Percentiles rank a stretch among this genome's conserved stretches.
Evolutionary conservation across 2,329 filamentous ascomycete genomes (phyloP).

Genomic region (Trichoderma gracile): DNA sequence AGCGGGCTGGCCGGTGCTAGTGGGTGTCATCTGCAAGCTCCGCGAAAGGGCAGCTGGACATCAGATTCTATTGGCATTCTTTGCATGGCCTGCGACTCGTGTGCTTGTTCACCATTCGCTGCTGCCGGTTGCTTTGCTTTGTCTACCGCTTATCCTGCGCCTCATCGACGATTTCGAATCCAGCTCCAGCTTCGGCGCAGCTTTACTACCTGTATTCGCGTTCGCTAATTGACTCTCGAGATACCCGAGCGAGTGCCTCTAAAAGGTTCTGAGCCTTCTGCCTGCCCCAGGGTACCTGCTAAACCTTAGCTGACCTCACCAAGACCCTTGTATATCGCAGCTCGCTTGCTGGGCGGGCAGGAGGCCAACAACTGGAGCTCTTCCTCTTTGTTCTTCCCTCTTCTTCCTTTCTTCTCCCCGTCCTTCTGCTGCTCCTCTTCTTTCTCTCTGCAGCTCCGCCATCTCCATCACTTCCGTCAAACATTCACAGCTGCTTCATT

Average conservation of each 20-base stretch:
- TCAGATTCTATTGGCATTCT: slow-evolving; percentile 8
- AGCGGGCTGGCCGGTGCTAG: neutral
- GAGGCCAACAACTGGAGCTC: slow-evolving; percentile 3
- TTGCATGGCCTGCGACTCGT: neutral
- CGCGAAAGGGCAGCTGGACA: slow-evolving; percentile 1
- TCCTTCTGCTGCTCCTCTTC: neutral
- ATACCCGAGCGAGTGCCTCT: neutral
- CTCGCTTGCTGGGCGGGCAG: slow-evolving; percentile 6
- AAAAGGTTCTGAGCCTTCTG: too few relatives aligned
- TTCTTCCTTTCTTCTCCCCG: neutral
- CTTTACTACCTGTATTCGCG: neutral
- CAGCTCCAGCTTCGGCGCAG: neutral
- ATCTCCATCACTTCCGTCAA: neutral
- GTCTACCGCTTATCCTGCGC: slow-evolving; percentile 11
- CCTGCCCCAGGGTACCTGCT: too few relatives aligned
- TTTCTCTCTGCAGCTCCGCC: neutral
- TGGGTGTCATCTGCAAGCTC: slow-evolving; percentile 8
- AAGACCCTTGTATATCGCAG: neutral
- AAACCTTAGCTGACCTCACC: too few relatives aligned
- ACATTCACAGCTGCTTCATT: neutral
- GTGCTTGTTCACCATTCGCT: neutral
- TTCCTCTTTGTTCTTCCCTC: neutral
- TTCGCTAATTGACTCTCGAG: slow-evolving; percentile 7
- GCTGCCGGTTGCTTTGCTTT: neutral
- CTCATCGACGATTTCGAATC: neutral